Percentiles rank a stretch among this genome's conserved stretches.
phyloP scores from a whole-genome alignment of 2,329 filamentous ascomycete species.

The Massarina eburnea region DNA sequence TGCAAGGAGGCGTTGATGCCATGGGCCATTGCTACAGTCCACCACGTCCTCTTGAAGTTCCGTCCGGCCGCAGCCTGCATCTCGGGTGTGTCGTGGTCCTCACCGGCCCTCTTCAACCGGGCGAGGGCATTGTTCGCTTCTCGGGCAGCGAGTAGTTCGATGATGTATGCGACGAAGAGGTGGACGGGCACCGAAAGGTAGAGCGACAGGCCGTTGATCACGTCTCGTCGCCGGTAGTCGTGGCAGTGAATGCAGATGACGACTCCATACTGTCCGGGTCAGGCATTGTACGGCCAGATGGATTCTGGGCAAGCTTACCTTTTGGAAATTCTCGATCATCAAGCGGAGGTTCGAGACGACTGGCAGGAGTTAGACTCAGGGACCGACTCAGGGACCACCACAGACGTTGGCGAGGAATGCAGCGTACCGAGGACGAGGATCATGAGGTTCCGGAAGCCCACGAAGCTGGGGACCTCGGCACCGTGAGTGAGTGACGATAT shows the following conservation, averaged over 20 bases:
- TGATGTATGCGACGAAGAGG: conserved; percentile 84
- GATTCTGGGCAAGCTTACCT: conserved; percentile 56
- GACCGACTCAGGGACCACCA: not conserved
- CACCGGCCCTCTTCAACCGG: conserved; percentile 50
- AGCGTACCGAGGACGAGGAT: conserved; percentile 79
- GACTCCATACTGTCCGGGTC: conserved; percentile 74
- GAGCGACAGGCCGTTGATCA: conserved; percentile 73
- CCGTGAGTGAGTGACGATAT: conserved; percentile 88
- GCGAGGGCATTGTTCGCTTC: conserved; percentile 72
- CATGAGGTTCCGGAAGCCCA: conserved; percentile 96
- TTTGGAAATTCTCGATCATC: conserved; percentile 96
- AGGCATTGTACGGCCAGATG: conserved; percentile 14
- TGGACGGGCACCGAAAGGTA: conserved; percentile 90
- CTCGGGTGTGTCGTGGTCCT: conserved; percentile 53
- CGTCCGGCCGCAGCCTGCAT: conserved; percentile 62
- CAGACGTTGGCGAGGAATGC: conserved; percentile 11
- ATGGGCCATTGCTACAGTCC: conserved; percentile 76
- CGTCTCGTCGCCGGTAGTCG: conserved; percentile 77
- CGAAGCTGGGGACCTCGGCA: conserved; percentile 75
- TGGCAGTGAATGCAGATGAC: conserved; percentile 90
- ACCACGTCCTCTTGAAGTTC: conserved; percentile 75
- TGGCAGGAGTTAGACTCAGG: conserved; percentile 42
- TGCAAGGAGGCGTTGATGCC: conserved; percentile 81
- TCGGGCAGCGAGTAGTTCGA: conserved; percentile 80
- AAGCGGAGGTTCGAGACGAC: conserved; percentile 91